Base-by-base conservation (phyloP, 768 basidiomycete species). In the Neoboletus brunneissimus region DNA sequence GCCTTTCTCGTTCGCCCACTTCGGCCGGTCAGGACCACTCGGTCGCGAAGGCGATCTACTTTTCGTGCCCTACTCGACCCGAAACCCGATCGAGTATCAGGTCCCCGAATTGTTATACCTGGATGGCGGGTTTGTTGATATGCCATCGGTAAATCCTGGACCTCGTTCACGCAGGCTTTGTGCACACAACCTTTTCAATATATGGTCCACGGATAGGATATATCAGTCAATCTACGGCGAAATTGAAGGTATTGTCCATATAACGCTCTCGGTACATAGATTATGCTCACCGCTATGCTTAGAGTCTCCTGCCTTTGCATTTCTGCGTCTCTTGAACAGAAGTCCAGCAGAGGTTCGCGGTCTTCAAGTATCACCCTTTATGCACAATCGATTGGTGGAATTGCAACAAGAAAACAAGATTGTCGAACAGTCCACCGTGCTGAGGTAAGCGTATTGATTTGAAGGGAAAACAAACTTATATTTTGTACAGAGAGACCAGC, bases 151-250 rank as follows among this genome's bases (percentile, higher is more conserved):
- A 65, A 66, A 76, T n/a, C 74, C 81, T 16, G 67, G 67, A 16
- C 69, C 74, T 16, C 76, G 77, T 18, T 78, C 76, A 8, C 82
- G 85, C 45, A 84, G 76, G 27, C 75, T 82, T 40, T 79, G 82
- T 51, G 64, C 92, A 44, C 73, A 75, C 48, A 87, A 83, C 54
- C 74, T 94, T 58, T 85, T 92, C 74, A 94, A 89, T 69, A 95
- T 99, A 54, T 99, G 97, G 96, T 80, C 85, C 1, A 80, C 87
- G 0, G 89, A 92, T 61, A 84, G 88, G 81, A 86, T 98, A 41
- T 76, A 87, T 55, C 76, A 72, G 35, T 93, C 92, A 5, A 67
- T 92, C 20, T 76, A 81, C 44, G 78, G 86, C n/a, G 76, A 72
- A 45, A 46, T 72, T 37, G 72, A 83, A 69, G 78, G 89, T 89